Evolutionary conservation across 2,329 filamentous ascomycete species (phyloP).

Genomic region (Pyrenophora teres): DNA sequence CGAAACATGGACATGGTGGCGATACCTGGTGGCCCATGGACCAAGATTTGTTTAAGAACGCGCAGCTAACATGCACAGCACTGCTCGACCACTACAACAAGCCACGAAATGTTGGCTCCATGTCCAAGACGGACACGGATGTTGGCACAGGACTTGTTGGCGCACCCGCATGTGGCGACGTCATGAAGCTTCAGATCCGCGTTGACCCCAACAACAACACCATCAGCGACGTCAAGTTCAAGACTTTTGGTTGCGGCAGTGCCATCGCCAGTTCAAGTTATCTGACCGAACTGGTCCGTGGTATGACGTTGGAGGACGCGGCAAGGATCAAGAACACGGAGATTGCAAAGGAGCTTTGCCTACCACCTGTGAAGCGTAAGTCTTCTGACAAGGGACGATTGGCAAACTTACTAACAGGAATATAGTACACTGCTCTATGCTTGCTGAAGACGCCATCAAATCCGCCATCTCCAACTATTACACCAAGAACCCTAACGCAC

Average conservation of each 20-base stretch:
- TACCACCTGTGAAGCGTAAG: constrained; percentile 85
- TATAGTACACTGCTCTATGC: constrained; percentile 86
- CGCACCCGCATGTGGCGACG: constrained; percentile 88
- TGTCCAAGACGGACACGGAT: constrained; percentile 77
- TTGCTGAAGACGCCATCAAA: constrained; percentile 91
- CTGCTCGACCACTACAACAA: constrained; percentile 80
- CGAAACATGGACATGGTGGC: constrained; percentile 18
- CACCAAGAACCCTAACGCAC: constrained; percentile 81
- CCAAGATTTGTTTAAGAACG: constrained; percentile 14
- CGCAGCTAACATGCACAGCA: constrained; percentile 51
- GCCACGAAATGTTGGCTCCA: constrained; percentile 77
- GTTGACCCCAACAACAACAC: constrained; percentile 87
- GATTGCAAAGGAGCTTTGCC: constrained; percentile 93
- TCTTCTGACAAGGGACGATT: constrained; percentile 27
- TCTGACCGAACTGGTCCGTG: constrained; percentile 89
- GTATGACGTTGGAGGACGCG: constrained; percentile 96
- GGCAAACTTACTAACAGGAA: constrained; percentile 22
- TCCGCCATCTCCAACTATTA: constrained; percentile 90
- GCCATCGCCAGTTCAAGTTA: constrained; percentile 96
- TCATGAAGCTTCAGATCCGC: constrained; percentile 92
- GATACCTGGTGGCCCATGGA: constrained; percentile 7
- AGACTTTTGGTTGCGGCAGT: constrained; percentile 93
- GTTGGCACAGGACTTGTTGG: constrained; percentile 91
- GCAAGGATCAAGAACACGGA: constrained; percentile 93
- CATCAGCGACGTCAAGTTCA: constrained; percentile 95